These are phyloP conservation scores for Kwoniella pini DNA, from an alignment of 768 basidiomycete species.

Conservation along the genomic window DNA sequence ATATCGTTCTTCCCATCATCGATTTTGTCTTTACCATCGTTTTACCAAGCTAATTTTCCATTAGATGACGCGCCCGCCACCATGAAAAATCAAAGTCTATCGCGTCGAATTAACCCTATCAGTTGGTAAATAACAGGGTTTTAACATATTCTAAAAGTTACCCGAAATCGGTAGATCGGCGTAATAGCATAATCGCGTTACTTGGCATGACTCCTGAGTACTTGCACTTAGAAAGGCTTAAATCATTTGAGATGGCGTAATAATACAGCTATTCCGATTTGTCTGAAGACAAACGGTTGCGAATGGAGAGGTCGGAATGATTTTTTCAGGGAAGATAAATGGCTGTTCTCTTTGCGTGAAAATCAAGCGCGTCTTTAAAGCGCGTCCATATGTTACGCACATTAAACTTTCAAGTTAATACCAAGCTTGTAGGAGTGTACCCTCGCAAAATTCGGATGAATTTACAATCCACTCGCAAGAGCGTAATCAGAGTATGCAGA, in stretches of 20 bases:
- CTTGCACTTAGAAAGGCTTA: neutral
- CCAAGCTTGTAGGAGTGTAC: too few species aligned
- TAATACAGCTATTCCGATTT: constrained; percentile 1
- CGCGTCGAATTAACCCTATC: constrained; percentile 5
- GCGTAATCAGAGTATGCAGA: too few species aligned
- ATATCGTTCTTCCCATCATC: neutral
- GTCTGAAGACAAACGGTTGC: too few species aligned
- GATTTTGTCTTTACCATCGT: neutral
- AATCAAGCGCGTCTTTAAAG: constrained; percentile 10
- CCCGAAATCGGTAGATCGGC: constrained; percentile 24
- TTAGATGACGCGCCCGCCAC: constrained; percentile 17
- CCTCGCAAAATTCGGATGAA: too few species aligned
- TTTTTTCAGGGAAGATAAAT: constrained; percentile 20
- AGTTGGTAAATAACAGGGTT: constrained; percentile 3
- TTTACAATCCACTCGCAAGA: too few species aligned
- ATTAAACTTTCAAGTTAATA: constrained; percentile 2
- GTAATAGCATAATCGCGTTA: constrained; percentile 12
- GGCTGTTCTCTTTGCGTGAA: constrained; percentile 13
- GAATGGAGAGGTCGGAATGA: neutral
- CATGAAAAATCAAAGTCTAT: constrained; percentile 5
- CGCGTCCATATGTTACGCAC: neutral
- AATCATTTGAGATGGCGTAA: constrained; percentile 23
- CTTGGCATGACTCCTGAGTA: constrained; percentile 5
- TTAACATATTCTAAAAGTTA: constrained; percentile 7
- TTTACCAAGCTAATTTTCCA: neutral